Evolutionary conservation across 495 filamentous ascomycete genomes (phyloP).

Genomic region (Neurospora intermedia): DNA sequence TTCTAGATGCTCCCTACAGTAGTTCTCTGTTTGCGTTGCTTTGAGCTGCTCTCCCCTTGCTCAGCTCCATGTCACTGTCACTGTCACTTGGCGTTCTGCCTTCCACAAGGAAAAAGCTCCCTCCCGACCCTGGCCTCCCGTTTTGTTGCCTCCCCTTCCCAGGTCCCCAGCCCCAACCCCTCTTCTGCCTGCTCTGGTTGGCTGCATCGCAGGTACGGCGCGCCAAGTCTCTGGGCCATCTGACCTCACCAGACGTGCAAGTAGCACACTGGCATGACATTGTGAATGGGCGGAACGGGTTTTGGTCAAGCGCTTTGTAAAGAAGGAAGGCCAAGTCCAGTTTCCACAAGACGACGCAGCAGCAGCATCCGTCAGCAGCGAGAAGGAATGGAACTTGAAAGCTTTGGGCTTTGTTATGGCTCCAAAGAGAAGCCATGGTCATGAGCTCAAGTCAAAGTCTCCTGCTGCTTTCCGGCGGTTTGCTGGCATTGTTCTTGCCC

Average conservation of each 20-base stretch:
- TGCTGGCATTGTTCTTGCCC: not conserved
- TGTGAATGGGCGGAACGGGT: not conserved
- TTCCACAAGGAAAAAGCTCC: constrained; percentile 21
- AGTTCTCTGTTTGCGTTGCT: not conserved
- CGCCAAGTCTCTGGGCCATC: constrained; percentile 24
- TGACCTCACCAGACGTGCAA: constrained; percentile 27
- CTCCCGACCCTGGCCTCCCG: constrained; percentile 3
- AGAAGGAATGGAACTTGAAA: not conserved
- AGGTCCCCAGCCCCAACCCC: constrained; percentile 16
- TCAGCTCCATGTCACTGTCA: constrained; percentile 1
- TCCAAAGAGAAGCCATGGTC: not conserved
- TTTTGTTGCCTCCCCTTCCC: constrained; percentile 14
- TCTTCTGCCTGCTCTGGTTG: constrained; percentile 21
- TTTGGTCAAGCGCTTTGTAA: not conserved
- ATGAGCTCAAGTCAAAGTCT: not conserved
- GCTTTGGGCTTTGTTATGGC: not conserved
- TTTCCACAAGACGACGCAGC: not conserved
- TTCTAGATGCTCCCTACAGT: not conserved
- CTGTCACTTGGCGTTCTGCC: not conserved
- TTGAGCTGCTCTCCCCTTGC: not conserved
- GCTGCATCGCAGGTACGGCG: constrained; percentile 18
- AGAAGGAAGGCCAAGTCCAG: not conserved
- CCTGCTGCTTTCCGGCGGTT: not conserved
- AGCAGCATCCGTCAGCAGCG: not conserved
- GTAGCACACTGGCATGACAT: constrained; percentile 14